These are phyloP conservation scores for Lipomyces japonicus DNA, from an alignment of 805 yeast genomes.

Conservation along the genomic window DNA sequence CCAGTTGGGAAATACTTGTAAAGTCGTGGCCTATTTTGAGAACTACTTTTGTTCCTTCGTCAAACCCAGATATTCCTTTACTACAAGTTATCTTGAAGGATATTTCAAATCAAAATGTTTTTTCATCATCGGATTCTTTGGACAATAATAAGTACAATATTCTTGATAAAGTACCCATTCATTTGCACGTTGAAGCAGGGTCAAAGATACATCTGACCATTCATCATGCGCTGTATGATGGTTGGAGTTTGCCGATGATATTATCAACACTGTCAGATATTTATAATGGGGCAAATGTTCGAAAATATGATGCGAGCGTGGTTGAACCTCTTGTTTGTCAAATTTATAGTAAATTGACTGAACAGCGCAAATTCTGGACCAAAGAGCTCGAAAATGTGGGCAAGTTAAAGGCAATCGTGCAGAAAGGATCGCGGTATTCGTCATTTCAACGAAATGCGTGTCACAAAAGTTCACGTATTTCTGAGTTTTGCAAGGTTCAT, in stretches of 20 bases:
- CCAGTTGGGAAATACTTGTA: constrained; percentile 23
- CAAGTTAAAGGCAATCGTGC: not conserved
- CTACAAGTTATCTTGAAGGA: constrained; percentile 18
- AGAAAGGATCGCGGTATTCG: not conserved
- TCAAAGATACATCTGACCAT: constrained; percentile 17
- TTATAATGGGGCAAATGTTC: constrained; percentile 3
- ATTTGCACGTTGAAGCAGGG: constrained; percentile 1
- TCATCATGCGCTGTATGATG: constrained; percentile 33
- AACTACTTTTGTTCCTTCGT: constrained; percentile 20
- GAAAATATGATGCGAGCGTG: not conserved
- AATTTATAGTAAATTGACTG: not conserved
- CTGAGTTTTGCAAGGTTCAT: not conserved
- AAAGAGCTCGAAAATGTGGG: not conserved
- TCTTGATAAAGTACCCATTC: constrained; percentile 12
- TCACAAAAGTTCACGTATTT: not conserved
- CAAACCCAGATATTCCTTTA: constrained; percentile 12
- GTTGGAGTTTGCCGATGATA: constrained; percentile 29
- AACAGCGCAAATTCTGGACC: constrained; percentile 2
- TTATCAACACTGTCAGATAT: constrained; percentile 7
- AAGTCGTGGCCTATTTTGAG: constrained; percentile 21
- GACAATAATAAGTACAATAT: not conserved
- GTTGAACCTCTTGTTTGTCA: not conserved
- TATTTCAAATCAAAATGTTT: not conserved
- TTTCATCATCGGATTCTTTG: not conserved
- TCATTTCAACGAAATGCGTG: not conserved